A percentile compares a stretch with the other conserved stretches of the same genome.
Evolutionary conservation across 2,329 filamentous ascomycete species (phyloP).

Genomic region (Cladosporium sp.): DNA sequence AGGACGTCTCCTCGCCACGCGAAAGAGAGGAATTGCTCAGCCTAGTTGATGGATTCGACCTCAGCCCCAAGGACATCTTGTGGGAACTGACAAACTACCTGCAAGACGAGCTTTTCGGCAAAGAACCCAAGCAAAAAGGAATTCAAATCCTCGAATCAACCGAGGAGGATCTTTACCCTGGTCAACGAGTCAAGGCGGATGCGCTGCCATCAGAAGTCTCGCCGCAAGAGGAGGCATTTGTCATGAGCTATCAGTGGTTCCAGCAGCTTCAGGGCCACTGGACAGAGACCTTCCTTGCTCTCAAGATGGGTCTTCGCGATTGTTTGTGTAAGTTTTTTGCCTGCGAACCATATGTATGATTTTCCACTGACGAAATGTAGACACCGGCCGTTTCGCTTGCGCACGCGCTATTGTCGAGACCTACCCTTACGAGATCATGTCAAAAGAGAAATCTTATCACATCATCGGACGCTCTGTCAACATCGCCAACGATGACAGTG

Average conservation of each 20-base stretch:
- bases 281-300: constrained; percentile 63
- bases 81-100: constrained; percentile 54
- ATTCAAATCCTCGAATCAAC: constrained; percentile 51
- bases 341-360: background rate
- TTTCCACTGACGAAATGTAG: constrained; percentile 20
- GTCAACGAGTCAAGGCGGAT: constrained; percentile 63
- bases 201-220: constrained; percentile 60
- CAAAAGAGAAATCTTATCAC: constrained; percentile 37
- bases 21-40: constrained; percentile 66
- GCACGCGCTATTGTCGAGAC: constrained; percentile 51
- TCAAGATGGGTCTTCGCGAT: constrained; percentile 71
- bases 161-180: constrained; percentile 44
- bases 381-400: constrained; percentile 49
- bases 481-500: constrained; percentile 27
- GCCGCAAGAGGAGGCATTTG: constrained; percentile 65
- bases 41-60: constrained; percentile 69
- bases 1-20: constrained; percentile 62
- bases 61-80: constrained; percentile 72
- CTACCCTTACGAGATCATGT: constrained; percentile 47
- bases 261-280: constrained; percentile 68
- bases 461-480: constrained; percentile 39
- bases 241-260: constrained; percentile 82
- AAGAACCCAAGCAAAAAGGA: constrained; percentile 12
- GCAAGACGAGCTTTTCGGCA: constrained; percentile 20
- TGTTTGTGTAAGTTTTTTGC: constrained; percentile 67